These are phyloP conservation scores for Leptosphaerulina australis DNA, from an alignment of 2,329 filamentous ascomycete species.

Conservation along the genomic window DNA sequence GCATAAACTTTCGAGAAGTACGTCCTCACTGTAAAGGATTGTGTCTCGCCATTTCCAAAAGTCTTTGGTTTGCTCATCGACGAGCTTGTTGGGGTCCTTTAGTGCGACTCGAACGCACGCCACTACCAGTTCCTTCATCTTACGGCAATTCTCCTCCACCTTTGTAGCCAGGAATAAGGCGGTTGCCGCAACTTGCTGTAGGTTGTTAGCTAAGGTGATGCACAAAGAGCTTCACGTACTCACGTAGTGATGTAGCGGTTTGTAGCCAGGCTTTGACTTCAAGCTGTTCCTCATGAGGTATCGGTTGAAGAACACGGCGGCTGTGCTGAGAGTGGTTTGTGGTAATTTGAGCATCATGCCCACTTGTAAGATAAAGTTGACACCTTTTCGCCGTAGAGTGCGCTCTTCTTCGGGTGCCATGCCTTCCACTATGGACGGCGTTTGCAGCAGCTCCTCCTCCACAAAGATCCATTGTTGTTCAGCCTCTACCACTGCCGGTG, in stretches of 20 bases:
- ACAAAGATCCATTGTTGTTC: constrained; percentile 89
- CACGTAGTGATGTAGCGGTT: constrained; percentile 82
- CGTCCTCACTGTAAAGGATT: constrained; percentile 88
- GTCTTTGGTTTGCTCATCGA: constrained; percentile 97
- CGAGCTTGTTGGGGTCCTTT: constrained; percentile 86
- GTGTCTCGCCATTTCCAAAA: constrained; percentile 98
- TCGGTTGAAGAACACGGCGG: constrained; percentile 91
- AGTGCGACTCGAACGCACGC: constrained; percentile 93
- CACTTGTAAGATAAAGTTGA: constrained; percentile 95
- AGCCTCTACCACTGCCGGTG: constrained; percentile 58
- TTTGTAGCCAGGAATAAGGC: constrained; percentile 94
- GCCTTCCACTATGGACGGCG: constrained; percentile 84
- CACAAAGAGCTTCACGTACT: constrained; percentile 13
- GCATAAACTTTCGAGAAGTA: constrained; percentile 87
- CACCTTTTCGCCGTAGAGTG: constrained; percentile 81
- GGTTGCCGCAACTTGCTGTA: constrained; percentile 80
- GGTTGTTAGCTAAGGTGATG: constrained; percentile 12
- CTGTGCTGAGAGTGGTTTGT: constrained; percentile 89
- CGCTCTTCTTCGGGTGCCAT: constrained; percentile 78
- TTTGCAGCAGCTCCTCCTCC: constrained; percentile 77
- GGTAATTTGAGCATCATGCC: constrained; percentile 91
- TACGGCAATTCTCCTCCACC: constrained; percentile 94
- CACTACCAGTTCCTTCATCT: constrained; percentile 93
- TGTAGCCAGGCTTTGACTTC: constrained; percentile 69
- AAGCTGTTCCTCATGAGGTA: constrained; percentile 92